Evolutionary conservation across 306 rosid genomes (phyloP).

Genomic region (Lotus japonicus): DNA sequence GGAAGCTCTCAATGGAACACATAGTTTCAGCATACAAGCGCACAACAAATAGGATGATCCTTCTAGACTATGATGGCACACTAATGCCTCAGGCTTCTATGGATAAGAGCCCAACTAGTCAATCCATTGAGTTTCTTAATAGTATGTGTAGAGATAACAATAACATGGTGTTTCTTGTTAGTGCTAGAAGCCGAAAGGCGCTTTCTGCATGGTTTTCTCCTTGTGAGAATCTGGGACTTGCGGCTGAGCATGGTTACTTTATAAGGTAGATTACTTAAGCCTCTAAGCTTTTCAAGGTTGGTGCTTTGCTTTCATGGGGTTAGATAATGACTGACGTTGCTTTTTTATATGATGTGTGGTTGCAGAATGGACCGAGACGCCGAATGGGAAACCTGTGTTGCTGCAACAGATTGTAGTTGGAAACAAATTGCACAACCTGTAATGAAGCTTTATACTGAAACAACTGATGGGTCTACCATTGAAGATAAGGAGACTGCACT

Average conservation of each 20-base stretch:
- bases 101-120: constrained; percentile 59
- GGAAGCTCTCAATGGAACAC: constrained; percentile 73
- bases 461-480: constrained; percentile 84
- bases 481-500: constrained; percentile 85
- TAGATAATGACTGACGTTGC: neutral
- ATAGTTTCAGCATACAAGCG: constrained; percentile 66
- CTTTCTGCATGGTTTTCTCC: constrained; percentile 72
- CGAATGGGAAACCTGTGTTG: constrained; percentile 67
- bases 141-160: constrained; percentile 61
- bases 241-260: constrained; percentile 89
- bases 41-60: constrained; percentile 62
- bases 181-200: constrained; percentile 54
- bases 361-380: constrained; percentile 33
- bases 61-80: constrained; percentile 82
- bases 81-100: constrained; percentile 66
- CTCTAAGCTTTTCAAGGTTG: neutral
- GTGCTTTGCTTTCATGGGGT: neutral
- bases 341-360: constrained; percentile 3
- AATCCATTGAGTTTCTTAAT: constrained; percentile 47
- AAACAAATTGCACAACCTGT: constrained; percentile 83
- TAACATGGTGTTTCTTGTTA: constrained; percentile 71
- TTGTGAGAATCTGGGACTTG: constrained; percentile 72
- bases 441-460: constrained; percentile 75
- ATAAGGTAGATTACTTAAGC: constrained; percentile 36
- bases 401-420: constrained; percentile 65